Evolutionary conservation across 768 basidiomycete species (phyloP), one percentile per base, ranked within the genome.

Genomic region (Leucosporidium creatinivorum): DNA sequence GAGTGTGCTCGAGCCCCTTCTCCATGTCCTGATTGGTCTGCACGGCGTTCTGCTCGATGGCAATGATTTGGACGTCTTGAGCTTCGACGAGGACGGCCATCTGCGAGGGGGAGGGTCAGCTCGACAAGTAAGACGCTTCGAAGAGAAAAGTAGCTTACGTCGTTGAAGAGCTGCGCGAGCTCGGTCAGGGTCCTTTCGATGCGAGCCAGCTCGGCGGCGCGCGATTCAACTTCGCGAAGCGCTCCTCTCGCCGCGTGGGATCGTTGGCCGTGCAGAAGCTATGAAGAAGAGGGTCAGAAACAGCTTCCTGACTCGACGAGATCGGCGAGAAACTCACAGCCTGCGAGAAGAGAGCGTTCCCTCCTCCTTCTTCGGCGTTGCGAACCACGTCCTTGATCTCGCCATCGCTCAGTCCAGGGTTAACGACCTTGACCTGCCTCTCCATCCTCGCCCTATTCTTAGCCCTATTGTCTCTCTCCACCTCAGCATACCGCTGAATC

Each of bases 121-220:
- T 18, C 3, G 23, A 26, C 25, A 6, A 26, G 39, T 6, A 17
- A 44, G 39, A 15, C 10, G 6, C 18, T 3, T 18, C 23, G 57
- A 18, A 17, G 4, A 5, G 9, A 2, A 58, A 33, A 15, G 7
- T 0, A 7, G 61, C 70, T 50, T 65, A 88, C 89, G 75, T 94
- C 92, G 67, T 82, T 84, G 78, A 93, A 91, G 70, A 94, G 79
- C 75, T 89, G 88, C 1, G 88, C 89, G 59, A 94, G 82, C 77
- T 93, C 91, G 30, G 83, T 85, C 56, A 93, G 78, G 4, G 91
- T 93, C 72, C 83, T 81, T 77, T 93, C 91, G 76, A 93, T 89
- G 75, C 84, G 85, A 68, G 83, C 83, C 70, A 94, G 84, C 63
- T 93, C 91, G 72, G 86, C 25, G 75, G 92, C 90, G 30, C 92